phyloP scores from a whole-genome alignment of 2,329 filamentous ascomycete species.

The Fusarium sp. region DNA sequence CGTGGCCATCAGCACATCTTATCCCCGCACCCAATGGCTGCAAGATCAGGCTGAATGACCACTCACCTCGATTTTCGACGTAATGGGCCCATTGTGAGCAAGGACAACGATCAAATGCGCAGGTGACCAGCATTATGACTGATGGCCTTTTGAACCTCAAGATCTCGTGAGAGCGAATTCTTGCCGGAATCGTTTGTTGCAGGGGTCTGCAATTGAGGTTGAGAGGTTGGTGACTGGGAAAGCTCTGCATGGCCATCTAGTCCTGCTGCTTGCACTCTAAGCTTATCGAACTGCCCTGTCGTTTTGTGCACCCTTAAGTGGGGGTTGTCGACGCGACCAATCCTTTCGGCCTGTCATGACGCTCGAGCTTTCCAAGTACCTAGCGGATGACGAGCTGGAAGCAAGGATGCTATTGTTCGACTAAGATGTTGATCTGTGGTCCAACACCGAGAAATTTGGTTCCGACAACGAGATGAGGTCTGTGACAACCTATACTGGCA shows the following conservation, averaged over 20 bases:
- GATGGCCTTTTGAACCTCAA: slow-evolving; percentile 6
- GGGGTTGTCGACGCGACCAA: slow-evolving; percentile 3
- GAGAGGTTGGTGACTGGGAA: slow-evolving; percentile 8
- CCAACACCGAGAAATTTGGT: neutral
- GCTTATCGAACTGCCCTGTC: slow-evolving; percentile 26
- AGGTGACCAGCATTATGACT: neutral
- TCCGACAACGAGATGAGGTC: neutral
- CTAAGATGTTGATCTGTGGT: neutral
- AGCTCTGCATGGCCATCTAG: slow-evolving; percentile 10
- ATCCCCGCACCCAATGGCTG: slow-evolving; percentile 27
- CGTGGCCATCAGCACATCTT: slow-evolving; percentile 11
- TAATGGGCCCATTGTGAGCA: slow-evolving; percentile 7
- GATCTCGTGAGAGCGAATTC: slow-evolving; percentile 11
- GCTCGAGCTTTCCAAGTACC: slow-evolving; percentile 18
- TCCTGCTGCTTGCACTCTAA: slow-evolving; percentile 24
- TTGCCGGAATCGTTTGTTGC: neutral
- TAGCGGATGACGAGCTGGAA: slow-evolving; percentile 11
- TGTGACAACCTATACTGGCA: neutral
- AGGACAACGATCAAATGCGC: neutral
- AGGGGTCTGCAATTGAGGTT: neutral
- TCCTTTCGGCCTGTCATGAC: slow-evolving; percentile 13
- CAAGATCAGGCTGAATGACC: slow-evolving; percentile 36
- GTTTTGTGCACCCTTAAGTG: slow-evolving; percentile 10
- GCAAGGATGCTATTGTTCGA: neutral
- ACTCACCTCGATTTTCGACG: slow-evolving; percentile 2